These are phyloP conservation scores for Penicillium sp. DNA, from an alignment of 2,329 filamentous ascomycete genomes.

Conservation along the genomic window DNA sequence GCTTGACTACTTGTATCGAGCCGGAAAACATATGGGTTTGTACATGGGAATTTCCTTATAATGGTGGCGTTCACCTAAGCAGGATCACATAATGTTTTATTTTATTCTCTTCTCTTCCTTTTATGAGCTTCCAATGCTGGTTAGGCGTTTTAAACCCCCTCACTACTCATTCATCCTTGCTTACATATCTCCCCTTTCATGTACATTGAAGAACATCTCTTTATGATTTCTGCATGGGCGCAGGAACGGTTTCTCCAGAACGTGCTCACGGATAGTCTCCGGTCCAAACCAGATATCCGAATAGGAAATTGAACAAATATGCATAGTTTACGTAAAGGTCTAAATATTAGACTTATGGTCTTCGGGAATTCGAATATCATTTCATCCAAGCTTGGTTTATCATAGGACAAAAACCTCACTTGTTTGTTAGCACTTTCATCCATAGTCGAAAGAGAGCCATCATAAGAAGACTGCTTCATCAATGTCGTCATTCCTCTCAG, in stretches of 20 bases:
- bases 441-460: no score
- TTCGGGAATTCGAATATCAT: no score
- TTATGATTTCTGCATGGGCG: background rate
- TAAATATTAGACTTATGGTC: no score
- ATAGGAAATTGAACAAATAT: background rate
- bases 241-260: background rate
- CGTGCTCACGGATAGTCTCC: background rate
- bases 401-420: no score
- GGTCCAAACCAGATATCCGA: background rate
- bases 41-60: background rate
- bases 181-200: conserved; percentile 13
- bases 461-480: no score
- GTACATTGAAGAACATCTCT: conserved; percentile 13
- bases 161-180: background rate
- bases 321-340: background rate
- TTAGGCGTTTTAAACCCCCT: conserved; percentile 7
- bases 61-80: conserved; percentile 6
- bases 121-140: background rate
- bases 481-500: no score
- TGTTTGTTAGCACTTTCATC: no score
- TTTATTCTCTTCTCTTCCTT: background rate
- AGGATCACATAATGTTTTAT: background rate
- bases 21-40: background rate
- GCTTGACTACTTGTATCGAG: conserved; percentile 5
- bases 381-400: no score